These are phyloP conservation scores for Tolypocladium tundrense DNA, from an alignment of 2,329 filamentous ascomycete species.

Conservation along the genomic window DNA sequence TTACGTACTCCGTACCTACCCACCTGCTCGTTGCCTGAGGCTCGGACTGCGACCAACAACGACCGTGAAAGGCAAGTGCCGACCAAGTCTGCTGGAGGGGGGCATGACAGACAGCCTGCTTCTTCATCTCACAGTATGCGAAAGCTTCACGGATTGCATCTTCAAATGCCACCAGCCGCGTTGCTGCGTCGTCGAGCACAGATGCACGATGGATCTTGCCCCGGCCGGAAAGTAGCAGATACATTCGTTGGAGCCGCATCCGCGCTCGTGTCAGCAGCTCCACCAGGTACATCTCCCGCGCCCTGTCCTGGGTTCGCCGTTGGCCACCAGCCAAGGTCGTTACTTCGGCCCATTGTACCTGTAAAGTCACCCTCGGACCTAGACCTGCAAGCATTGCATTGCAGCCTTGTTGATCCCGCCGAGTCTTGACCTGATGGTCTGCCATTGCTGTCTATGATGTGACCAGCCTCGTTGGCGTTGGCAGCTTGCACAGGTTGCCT, in stretches of 20 bases:
- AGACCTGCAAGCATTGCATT: neutral
- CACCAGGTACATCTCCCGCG: neutral
- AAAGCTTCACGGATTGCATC: neutral
- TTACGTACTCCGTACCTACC: neutral
- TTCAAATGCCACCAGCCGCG: neutral
- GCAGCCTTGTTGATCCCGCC: neutral
- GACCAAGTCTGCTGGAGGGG: neutral
- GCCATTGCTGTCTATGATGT: neutral
- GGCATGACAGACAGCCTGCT: neutral
- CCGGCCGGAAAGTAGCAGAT: neutral
- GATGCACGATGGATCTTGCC: neutral
- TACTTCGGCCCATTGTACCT: neutral
- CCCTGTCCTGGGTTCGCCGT: neutral
- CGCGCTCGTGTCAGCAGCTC: constrained; percentile 1
- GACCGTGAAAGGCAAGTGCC: neutral
- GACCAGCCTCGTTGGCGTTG: neutral
- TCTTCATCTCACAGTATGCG: neutral
- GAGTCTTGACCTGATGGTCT: neutral
- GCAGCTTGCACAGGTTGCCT: neutral
- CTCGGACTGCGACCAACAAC: neutral
- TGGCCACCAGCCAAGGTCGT: neutral
- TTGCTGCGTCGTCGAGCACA: neutral
- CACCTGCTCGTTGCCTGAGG: neutral
- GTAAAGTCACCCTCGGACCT: neutral
- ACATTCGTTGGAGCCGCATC: neutral